These are phyloP conservation scores for Pichia sp. DNA, from an alignment of 1,139 yeast genomes.

Conservation along the genomic window DNA sequence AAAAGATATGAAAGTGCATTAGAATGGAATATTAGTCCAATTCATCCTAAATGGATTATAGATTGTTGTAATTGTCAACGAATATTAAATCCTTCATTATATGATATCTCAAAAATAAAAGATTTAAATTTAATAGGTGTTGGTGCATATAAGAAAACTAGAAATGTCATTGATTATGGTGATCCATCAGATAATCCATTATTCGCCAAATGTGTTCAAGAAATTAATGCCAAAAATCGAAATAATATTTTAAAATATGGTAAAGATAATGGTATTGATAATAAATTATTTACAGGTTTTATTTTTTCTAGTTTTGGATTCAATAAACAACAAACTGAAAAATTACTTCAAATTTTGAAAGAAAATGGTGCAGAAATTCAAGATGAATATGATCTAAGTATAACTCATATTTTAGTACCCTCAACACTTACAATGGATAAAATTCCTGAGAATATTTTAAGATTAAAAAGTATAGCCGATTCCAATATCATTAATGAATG, in stretches of 20 bases:
- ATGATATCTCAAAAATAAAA: constrained; percentile 32
- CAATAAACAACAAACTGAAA: constrained; percentile 29
- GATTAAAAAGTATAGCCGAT: constrained; percentile 12
- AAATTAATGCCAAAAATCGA: not conserved
- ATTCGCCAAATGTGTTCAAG: not conserved
- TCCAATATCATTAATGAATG: constrained; percentile 61
- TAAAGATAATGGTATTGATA: not conserved
- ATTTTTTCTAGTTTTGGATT: constrained; percentile 39
- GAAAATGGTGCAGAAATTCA: constrained; percentile 39
- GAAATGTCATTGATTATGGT: constrained; percentile 14
- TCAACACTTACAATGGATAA: constrained; percentile 25
- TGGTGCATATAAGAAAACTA: constrained; percentile 38
- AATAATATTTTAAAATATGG: no score
- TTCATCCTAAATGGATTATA: constrained; percentile 71
- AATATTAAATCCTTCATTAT: constrained; percentile 45
- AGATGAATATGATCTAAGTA: constrained; percentile 20
- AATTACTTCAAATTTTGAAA: constrained; percentile 35
- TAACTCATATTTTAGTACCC: constrained; percentile 40
- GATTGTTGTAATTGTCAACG: constrained; percentile 62
- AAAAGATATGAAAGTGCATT: constrained; percentile 56
- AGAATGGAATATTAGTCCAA: constrained; percentile 62
- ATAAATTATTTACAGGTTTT: constrained; percentile 34
- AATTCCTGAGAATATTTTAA: constrained; percentile 16
- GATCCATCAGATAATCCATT: constrained; percentile 7
- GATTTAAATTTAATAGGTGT: constrained; percentile 31